Evolutionary conservation across 805 yeast genomes (phyloP).

Genomic region (Spathaspora sp.): DNA sequence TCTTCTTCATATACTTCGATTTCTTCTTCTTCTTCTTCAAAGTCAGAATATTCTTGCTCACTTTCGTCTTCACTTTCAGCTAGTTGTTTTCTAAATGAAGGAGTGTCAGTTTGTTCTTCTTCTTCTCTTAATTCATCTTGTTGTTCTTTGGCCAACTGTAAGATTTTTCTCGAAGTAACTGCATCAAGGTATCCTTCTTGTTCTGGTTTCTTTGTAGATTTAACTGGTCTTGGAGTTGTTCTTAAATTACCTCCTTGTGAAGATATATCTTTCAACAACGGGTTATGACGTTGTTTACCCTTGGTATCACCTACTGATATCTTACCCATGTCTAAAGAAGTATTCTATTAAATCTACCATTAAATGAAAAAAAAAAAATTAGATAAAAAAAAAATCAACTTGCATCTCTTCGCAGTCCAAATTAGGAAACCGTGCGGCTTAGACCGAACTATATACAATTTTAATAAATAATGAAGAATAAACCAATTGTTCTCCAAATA

Average conservation of each 20-base stretch:
- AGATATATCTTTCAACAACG: constrained; percentile 75
- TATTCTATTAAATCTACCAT: too few species aligned
- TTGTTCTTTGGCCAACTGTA: constrained; percentile 88
- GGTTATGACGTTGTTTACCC: constrained; percentile 71
- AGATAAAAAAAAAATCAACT: not conserved
- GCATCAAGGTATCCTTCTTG: constrained; percentile 75
- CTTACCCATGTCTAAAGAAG: constrained; percentile 55
- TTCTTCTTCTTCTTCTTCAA: constrained; percentile 41
- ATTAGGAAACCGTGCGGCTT: not conserved
- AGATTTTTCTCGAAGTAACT: constrained; percentile 73
- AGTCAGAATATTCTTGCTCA: constrained; percentile 54
- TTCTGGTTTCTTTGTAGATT: constrained; percentile 21
- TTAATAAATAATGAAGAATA: constrained; percentile 49
- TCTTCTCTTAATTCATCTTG: constrained; percentile 77
- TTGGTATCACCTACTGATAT: constrained; percentile 47
- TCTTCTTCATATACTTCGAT: constrained; percentile 47
- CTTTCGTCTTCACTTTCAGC: constrained; percentile 30
- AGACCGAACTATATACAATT: constrained; percentile 15
- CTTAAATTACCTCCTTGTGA: constrained; percentile 70
- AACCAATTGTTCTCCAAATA: constrained; percentile 71
- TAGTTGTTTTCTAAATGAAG: constrained; percentile 11
- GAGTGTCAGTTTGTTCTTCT: constrained; percentile 30
- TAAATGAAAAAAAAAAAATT: not conserved
- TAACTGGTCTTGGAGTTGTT: constrained; percentile 27
- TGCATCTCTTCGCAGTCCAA: not conserved